phyloP scores from a whole-genome alignment of 805 yeast genomes.

The Gaillardinia entomophila region DNA sequence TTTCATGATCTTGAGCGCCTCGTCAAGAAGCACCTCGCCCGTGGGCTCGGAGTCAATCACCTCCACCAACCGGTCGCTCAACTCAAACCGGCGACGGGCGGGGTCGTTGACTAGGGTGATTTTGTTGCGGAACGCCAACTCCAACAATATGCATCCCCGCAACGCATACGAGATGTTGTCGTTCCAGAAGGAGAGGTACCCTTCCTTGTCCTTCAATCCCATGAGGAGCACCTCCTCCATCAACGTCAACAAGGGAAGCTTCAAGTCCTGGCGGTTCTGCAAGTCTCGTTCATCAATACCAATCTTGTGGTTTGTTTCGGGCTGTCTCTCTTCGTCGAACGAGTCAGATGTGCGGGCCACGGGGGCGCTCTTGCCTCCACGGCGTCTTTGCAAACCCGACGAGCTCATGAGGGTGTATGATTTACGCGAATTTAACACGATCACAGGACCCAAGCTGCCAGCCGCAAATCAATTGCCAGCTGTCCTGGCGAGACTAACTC shows the following conservation, averaged over 20 bases:
- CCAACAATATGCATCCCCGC: constrained; percentile 89
- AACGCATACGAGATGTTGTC: constrained; percentile 95
- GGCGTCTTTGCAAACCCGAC: constrained; percentile 72
- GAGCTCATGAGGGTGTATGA: constrained; percentile 9
- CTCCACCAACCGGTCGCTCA: constrained; percentile 82
- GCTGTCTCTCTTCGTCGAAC: constrained; percentile 16
- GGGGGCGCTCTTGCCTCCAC: constrained; percentile 43
- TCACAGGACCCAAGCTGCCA: too few relatives aligned
- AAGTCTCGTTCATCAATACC: constrained; percentile 79
- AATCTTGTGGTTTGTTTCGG: constrained; percentile 49
- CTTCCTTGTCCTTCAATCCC: constrained; percentile 94
- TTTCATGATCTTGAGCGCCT: constrained; percentile 85
- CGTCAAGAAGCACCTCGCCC: constrained; percentile 93
- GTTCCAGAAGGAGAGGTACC: constrained; percentile 95
- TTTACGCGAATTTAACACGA: too few relatives aligned
- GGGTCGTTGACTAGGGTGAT: constrained; percentile 89
- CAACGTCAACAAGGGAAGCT: constrained; percentile 71
- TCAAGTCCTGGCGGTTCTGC: constrained; percentile 29
- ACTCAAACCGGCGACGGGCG: constrained; percentile 80
- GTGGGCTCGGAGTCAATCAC: constrained; percentile 82
- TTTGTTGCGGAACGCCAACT: constrained; percentile 85
- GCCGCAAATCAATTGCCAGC: too few relatives aligned
- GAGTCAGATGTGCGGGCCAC: constrained; percentile 14
- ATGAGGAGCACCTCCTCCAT: constrained; percentile 95
- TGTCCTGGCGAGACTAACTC: too few relatives aligned